These are phyloP conservation scores for Deuterostichococcus epilithicus DNA, from an alignment of 139 green algal species.

Conservation along the genomic window DNA sequence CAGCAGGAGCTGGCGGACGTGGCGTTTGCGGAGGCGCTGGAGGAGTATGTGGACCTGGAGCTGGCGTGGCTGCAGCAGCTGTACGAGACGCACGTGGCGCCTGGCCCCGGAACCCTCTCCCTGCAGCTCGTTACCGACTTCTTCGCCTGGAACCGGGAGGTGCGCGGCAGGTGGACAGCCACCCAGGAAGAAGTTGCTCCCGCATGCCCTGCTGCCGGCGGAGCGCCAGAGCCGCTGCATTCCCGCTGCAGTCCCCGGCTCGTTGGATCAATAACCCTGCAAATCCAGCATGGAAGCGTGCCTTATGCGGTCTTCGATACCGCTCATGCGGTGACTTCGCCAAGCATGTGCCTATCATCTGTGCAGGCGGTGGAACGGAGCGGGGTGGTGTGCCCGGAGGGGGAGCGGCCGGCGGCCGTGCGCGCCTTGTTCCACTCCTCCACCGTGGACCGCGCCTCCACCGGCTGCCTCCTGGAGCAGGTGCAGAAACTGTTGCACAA, in stretches of 20 bases:
- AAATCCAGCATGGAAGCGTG: no score
- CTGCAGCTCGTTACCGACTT: constrained; percentile 32
- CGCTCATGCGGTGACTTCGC: no score
- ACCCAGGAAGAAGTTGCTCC: background rate
- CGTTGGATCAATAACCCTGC: no score
- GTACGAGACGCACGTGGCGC: constrained; percentile 8
- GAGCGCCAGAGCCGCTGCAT: no score
- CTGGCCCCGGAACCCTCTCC: constrained; percentile 14
- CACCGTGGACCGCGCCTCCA: constrained; percentile 15
- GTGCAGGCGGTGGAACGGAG: constrained; percentile 34
- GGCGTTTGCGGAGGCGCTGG: constrained; percentile 35
- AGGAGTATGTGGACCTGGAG: constrained; percentile 44
- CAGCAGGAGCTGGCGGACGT: constrained; percentile 40
- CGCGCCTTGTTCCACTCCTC: constrained; percentile 48
- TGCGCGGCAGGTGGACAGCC: background rate
- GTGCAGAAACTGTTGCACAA: constrained; percentile 1
- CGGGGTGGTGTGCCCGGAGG: constrained; percentile 28
- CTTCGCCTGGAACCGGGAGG: constrained; percentile 45
- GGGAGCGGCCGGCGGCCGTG: constrained; percentile 16
- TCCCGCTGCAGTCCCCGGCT: no score
- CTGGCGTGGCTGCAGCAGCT: constrained; percentile 47
- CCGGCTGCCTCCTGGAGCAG: constrained; percentile 54
- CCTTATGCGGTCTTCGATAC: no score
- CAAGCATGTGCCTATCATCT: no score
- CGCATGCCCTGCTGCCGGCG: no score